Evolutionary conservation across 2,329 filamentous ascomycete genomes (phyloP).

Genomic region (Coleophoma crateriformis): DNA sequence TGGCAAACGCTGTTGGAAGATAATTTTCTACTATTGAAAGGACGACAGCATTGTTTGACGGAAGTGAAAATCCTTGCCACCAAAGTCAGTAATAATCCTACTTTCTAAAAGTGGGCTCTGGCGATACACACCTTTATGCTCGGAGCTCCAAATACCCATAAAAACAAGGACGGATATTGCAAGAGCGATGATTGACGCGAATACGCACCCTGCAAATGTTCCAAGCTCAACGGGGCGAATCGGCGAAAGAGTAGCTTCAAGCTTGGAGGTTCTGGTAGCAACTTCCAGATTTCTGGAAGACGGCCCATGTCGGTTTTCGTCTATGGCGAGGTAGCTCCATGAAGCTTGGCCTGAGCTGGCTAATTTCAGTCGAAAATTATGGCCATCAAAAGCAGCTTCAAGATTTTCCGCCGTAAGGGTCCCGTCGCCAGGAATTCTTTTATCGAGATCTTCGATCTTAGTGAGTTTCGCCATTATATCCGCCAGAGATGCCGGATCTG

Average conservation of each 20-base stretch:
- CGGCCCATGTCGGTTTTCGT: too few species aligned
- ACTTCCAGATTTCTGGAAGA: too few species aligned
- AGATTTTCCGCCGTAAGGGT: background rate
- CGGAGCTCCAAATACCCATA: constrained; percentile 6
- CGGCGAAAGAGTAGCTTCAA: background rate
- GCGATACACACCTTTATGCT: constrained; percentile 11
- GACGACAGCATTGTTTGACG: constrained; percentile 17
- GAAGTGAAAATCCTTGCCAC: constrained; percentile 11
- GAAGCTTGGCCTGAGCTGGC: too few species aligned
- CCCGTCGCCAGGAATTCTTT: constrained; percentile 1
- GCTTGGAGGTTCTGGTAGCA: background rate
- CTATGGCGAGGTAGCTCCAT: too few species aligned
- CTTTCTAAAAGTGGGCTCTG: too few species aligned
- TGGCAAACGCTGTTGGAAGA: constrained; percentile 47
- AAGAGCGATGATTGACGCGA: constrained; percentile 3
- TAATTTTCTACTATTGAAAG: constrained; percentile 39
- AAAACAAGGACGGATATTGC: constrained; percentile 6
- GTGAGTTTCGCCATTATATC: constrained; percentile 13
- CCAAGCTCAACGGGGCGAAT: constrained; percentile 13
- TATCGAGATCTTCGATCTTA: background rate
- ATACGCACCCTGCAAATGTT: constrained; percentile 5
- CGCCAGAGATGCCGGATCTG: constrained; percentile 23
- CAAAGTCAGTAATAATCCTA: too few species aligned
- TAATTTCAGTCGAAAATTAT: background rate
- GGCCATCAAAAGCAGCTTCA: background rate